Base-by-base conservation (phyloP, 2,329 filamentous ascomycete genomes). In the Hymenoscyphus scutula region DNA sequence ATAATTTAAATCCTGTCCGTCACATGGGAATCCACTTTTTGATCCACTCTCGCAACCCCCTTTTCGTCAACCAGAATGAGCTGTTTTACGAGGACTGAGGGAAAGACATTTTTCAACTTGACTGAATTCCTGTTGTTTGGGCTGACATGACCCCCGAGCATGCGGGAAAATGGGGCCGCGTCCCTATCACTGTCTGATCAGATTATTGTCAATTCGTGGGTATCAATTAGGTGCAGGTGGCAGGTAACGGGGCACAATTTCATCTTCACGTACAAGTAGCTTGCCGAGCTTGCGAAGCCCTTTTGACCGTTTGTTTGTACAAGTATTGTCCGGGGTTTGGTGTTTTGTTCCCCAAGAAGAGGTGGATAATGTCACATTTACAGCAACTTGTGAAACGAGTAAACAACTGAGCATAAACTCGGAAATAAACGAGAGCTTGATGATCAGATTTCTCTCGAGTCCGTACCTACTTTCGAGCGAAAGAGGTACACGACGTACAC, bases 181-280 rank as follows among this genome's bases (percentile, higher is more conserved):
- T 60, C 56, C 59, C 59, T 60, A 60, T 60, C 59, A 27, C n/a
- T 60, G 51, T 60, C 59, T 56, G 32, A 56, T 34, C 59, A 29
- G 27, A 29, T 29, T 29, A 6, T 41, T 23, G 34, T 17, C 29
- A 38, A 32, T 25, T 41, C 30, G 45, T 37, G 53, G 56, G 15
- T 23, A n/a, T 29, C 32, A 34, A 41, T n/a, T n/a, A 60, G 11
- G 19, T 51, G 45, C n/a, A n/a, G n/a, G n/a, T 23, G 19, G 45
- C 45, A 23, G 45, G 45, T 25, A 53, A 34, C 25, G 56, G 27
- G 30, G 10, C 59, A 51, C 19, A 60, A 25, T 37, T 34, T 38
- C 25, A 17, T 32, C 29, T n/a, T n/a, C n/a, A 38, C 55, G 23
- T 25, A 60, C n/a, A 38, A 45, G 23, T 25, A 60, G 53, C 59